Percentiles rank a stretch among this genome's conserved stretches.
These are phyloP conservation scores for Blastocrithidia nonstop DNA, from an alignment of 208 protist genomes.

Conservation along the genomic window DNA sequence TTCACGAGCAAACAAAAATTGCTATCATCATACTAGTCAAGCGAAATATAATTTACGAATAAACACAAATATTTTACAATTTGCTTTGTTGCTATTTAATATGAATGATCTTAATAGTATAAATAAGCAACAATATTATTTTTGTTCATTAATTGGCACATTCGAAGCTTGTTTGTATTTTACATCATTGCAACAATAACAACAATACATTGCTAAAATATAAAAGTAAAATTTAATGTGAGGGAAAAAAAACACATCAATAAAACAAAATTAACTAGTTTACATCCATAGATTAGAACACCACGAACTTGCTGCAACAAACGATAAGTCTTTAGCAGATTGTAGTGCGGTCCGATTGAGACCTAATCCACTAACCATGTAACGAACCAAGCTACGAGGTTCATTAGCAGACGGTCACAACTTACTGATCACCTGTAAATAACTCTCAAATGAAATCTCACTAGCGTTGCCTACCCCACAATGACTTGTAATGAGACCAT, in stretches of 20 bases:
- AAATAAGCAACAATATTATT: no score
- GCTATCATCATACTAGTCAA: no score
- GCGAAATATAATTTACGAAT: no score
- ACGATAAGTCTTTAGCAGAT: slow-evolving; percentile 45
- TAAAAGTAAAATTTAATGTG: background rate
- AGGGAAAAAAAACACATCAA: background rate
- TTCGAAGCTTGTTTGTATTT: no score
- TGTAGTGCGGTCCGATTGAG: slow-evolving; percentile 44
- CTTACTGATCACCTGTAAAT: slow-evolving; percentile 27
- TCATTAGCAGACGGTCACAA: slow-evolving; percentile 46
- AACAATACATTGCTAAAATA: background rate
- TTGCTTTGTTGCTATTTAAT: no score
- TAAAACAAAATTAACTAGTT: background rate
- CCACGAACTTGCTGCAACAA: slow-evolving; percentile 56
- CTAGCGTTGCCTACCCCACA: slow-evolving; percentile 18
- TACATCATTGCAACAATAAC: no score
- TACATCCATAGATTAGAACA: slow-evolving; percentile 48
- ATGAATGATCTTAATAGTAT: no score
- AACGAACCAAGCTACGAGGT: slow-evolving; percentile 45
- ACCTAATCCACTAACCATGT: slow-evolving; percentile 39
- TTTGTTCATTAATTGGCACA: no score
- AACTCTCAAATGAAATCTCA: slow-evolving; percentile 52
- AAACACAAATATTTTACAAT: no score
- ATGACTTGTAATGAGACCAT: slow-evolving; percentile 45
- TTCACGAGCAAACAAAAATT: no score